Conservation (phyloP, 169 alveolate genomes). For the Neospora caninum region DNA sequence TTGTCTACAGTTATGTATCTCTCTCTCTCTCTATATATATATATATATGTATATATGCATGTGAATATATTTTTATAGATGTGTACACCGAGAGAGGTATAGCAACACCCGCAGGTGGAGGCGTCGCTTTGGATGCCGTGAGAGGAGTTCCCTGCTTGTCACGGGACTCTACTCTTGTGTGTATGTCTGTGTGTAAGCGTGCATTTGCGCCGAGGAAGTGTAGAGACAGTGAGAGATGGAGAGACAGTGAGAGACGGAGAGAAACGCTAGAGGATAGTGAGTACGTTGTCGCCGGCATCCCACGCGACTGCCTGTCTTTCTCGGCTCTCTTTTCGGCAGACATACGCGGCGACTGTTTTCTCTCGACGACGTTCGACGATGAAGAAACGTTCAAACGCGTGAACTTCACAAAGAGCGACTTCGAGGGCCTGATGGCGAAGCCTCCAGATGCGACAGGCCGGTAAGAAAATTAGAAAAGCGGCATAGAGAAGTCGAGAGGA, state of each 20-base stretch:
- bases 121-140: too few relatives aligned
- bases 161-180: too few relatives aligned
- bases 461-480: conserved; percentile 55
- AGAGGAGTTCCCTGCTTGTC: too few relatives aligned
- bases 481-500: neutral
- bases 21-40: neutral
- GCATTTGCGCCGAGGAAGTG: too few relatives aligned
- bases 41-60: neutral
- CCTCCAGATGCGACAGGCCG: conserved; percentile 89
- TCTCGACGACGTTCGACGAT: conserved; percentile 88
- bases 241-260: too few relatives aligned
- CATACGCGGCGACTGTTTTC: conserved; percentile 89
- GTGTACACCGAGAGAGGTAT: too few relatives aligned
- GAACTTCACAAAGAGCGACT: conserved; percentile 80
- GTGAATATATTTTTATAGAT: neutral
- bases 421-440: conserved; percentile 78
- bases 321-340: conserved; percentile 60
- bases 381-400: conserved; percentile 85
- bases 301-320: too few relatives aligned
- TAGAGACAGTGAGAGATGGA: too few relatives aligned
- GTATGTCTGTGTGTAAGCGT: too few relatives aligned
- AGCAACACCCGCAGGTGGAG: too few relatives aligned
- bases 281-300: too few relatives aligned
- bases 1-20: neutral
- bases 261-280: too few relatives aligned